Base-by-base conservation (phyloP, 208 protist genomes). In the Crithidia thermophila region DNA sequence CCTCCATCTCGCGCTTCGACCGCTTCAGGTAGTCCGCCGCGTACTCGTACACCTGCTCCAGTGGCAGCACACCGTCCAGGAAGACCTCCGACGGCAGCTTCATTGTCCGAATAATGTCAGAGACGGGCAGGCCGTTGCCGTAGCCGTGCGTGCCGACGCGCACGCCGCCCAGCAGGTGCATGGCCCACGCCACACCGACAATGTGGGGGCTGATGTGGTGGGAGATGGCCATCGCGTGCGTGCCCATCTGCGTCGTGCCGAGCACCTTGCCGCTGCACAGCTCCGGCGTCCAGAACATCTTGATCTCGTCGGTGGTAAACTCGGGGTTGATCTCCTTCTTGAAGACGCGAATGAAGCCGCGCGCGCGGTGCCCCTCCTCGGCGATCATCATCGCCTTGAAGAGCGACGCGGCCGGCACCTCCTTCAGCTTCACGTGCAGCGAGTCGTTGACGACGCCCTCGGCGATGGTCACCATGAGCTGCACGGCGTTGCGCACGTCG, bases 381-480 rank as follows among this genome's bases (percentile, higher is more conserved):
- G 80, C 74, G 10, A 71, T 75, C 70, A 87, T 85, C 84, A 95
- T 93, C 28, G 87, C 87, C 75, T 91, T 91, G 75, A 93, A 95
- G 36, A 95, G 83, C 34, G 84, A 82, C 30, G 84, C 82, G 21
- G 76, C 80, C 21, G 90, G 79, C 49, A 95, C 87, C 62, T 95
- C 90, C 53, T 79, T 82, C 55, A 91, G 46, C 58, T 79, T 80
- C 42, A 93, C 85, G 58, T 85, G 71, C 57, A 93, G 63, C 21
- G 75, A 63, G 72, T 88, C 79, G 55, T 76, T 88, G 5, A 90
- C 78, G 40, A 93, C 67, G 43, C 84, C 90, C 58, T 90, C 85
- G 13, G 90, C 87, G 45, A 95, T 89, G 57, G 90, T 95, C 25
- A 95, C 90, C 86, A 95, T 93, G 13, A 90, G 72, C 68, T 91